A percentile compares a stretch with the other conserved stretches of the same genome.
These are phyloP conservation scores for Fomitopsis betulina DNA, from an alignment of 1,284 basidiomycete species.

Conservation along the genomic window DNA sequence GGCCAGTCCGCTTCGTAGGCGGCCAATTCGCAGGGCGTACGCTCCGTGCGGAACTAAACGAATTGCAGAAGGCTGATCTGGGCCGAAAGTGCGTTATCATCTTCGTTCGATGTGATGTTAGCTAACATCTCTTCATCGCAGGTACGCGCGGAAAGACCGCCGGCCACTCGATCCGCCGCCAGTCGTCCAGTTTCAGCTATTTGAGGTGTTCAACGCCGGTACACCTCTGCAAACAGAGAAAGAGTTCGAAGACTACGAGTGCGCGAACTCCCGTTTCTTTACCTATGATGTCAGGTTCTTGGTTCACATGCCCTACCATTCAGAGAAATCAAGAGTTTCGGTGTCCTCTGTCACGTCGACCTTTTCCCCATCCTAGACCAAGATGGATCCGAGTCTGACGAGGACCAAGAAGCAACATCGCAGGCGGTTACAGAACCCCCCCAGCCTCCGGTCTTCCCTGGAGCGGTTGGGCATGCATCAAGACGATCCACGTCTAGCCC, in stretches of 20 bases:
- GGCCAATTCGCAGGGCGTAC: constrained; percentile 10
- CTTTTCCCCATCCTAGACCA: constrained; percentile 46
- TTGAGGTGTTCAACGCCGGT: constrained; percentile 21
- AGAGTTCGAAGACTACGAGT: constrained; percentile 37
- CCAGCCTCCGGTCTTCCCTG: neutral
- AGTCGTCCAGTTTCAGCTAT: constrained; percentile 29
- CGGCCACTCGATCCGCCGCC: constrained; percentile 36
- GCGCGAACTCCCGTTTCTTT: constrained; percentile 11
- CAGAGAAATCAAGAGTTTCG: constrained; percentile 44
- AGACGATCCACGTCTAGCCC: neutral
- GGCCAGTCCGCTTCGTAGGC: constrained; percentile 3
- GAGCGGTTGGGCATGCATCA: neutral
- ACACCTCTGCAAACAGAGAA: constrained; percentile 25
- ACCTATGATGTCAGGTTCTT: neutral
- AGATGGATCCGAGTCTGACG: constrained; percentile 8
- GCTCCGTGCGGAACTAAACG: constrained; percentile 8
- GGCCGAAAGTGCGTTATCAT: constrained; percentile 9
- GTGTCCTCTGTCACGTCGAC: constrained; percentile 62
- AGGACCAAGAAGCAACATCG: neutral
- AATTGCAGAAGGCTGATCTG: constrained; percentile 13
- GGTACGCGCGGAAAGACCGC: constrained; percentile 32
- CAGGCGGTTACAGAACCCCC: neutral
- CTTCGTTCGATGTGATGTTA: neutral
- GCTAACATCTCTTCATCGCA: constrained; percentile 6
- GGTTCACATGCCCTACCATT: constrained; percentile 3